Percentiles rank a stretch among this genome's conserved stretches.
These are phyloP conservation scores for Epichloe aotearoae DNA, from an alignment of 2,329 filamentous ascomycete species.

Conservation along the genomic window DNA sequence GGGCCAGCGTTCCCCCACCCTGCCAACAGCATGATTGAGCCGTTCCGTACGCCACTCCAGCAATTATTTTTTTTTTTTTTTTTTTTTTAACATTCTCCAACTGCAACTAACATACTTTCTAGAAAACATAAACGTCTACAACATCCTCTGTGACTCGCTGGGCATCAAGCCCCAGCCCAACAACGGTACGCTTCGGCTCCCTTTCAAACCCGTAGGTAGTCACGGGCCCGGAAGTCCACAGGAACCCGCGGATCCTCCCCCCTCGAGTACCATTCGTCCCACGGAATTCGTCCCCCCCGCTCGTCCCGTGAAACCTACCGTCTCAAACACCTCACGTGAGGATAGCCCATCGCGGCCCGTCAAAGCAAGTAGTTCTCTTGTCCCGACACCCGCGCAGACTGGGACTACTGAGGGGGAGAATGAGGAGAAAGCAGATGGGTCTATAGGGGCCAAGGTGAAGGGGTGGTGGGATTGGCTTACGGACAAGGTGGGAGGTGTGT, in stretches of 20 bases:
- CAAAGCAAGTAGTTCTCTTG: neutral
- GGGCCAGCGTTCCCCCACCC: conserved; percentile 85
- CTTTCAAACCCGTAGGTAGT: conserved; percentile 48
- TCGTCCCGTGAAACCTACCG: neutral
- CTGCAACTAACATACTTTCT: conserved; percentile 13
- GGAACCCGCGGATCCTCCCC: conserved; percentile 37
- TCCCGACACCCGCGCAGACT: neutral
- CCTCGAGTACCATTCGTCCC: neutral
- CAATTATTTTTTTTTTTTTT: neutral
- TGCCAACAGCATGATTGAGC: conserved; percentile 64
- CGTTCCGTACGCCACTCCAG: conserved; percentile 58
- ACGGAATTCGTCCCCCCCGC: neutral
- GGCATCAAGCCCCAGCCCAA: conserved; percentile 62
- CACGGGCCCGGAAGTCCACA: conserved; percentile 40
- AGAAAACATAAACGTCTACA: conserved; percentile 95
- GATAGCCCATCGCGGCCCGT: neutral
- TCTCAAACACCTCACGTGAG: neutral
- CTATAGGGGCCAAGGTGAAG: conserved; percentile 19
- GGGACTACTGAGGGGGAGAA: neutral
- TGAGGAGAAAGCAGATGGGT: conserved; percentile 8
- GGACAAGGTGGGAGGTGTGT: conserved; percentile 31
- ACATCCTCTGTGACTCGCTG: conserved; percentile 82
- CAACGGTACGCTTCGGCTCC: conserved; percentile 73
- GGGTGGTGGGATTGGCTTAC: conserved; percentile 39
- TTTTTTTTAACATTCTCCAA: neutral